Conservation (phyloP, 371 early-diverging fungal species). For the Mucor mucedo region DNA sequence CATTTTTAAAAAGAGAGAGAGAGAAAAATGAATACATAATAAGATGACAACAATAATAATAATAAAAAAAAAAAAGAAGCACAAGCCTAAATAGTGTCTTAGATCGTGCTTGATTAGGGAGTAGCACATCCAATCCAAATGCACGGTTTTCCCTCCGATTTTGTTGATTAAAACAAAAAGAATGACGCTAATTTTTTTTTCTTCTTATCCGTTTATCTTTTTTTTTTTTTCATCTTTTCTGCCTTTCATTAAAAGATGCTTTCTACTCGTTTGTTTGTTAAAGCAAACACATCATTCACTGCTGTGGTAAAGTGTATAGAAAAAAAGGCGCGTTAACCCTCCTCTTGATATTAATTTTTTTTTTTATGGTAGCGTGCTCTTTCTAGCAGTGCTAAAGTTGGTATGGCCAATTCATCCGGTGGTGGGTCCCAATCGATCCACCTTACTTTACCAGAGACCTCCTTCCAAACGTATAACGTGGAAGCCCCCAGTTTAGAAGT, state of each 20-base stretch:
- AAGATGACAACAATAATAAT: not conserved
- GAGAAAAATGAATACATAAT: too few species aligned
- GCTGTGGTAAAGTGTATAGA: not conserved
- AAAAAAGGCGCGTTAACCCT: not conserved
- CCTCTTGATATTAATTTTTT: not conserved
- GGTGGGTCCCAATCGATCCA: not conserved
- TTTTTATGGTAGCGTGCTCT: not conserved
- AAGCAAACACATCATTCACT: not conserved
- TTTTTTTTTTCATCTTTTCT: not conserved
- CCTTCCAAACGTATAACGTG: conserved; percentile 72
- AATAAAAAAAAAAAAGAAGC: not conserved
- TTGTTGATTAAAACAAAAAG: not conserved
- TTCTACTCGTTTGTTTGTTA: conserved; percentile 1
- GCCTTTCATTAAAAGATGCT: conserved; percentile 4
- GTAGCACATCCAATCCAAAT: not conserved
- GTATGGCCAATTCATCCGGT: not conserved
- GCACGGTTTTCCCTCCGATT: not conserved
- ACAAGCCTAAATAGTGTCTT: not conserved
- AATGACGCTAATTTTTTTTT: not conserved
- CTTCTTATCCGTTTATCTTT: not conserved
- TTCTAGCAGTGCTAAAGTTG: not conserved
- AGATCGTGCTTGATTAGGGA: not conserved
- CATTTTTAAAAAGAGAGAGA: too few species aligned
- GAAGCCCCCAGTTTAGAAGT: conserved; percentile 69
- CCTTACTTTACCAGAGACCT: conserved; percentile 59